A percentile compares a stretch with the other conserved stretches of the same genome.
Conservation (phyloP, 2,329 filamentous ascomycete genomes). For the Ceratocystis alfenasii region DNA sequence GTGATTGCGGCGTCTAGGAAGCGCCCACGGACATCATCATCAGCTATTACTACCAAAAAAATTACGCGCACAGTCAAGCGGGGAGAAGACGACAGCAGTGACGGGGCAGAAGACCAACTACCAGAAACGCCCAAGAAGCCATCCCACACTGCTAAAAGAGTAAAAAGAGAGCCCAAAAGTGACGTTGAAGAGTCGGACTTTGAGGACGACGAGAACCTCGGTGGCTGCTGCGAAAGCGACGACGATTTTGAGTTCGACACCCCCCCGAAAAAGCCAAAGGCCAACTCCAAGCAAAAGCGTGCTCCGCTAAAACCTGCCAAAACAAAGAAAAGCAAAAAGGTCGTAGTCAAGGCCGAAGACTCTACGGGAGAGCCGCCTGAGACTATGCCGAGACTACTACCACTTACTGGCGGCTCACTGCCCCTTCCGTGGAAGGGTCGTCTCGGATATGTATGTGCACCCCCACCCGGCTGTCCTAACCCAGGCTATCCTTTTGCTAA, state of each 20-base stretch:
- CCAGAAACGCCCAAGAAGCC: neutral
- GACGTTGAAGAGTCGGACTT: constrained; percentile 14
- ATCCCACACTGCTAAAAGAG: neutral
- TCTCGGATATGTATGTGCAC: constrained; percentile 20
- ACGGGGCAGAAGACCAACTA: neutral
- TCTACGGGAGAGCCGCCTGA: neutral
- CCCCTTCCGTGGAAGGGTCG: constrained; percentile 21
- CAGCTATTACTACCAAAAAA: neutral
- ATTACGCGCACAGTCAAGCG: neutral
- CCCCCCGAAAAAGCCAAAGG: neutral
- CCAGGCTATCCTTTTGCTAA: neutral
- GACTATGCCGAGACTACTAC: constrained; percentile 17
- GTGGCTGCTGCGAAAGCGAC: constrained; percentile 18
- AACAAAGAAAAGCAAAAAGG: neutral
- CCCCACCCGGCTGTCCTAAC: neutral
- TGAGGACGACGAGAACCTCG: constrained; percentile 15
- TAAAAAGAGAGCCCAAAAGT: constrained; percentile 3
- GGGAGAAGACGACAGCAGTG: neutral
- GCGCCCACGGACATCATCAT: neutral
- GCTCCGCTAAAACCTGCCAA: neutral
- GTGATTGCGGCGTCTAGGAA: neutral
- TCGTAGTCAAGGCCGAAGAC: constrained; percentile 8
- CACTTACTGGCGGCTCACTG: constrained; percentile 17
- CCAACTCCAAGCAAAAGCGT: neutral
- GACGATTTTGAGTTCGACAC: constrained; percentile 13